Conservation (phyloP, 306 rosid genomes). For the Vicia sativa region DNA sequence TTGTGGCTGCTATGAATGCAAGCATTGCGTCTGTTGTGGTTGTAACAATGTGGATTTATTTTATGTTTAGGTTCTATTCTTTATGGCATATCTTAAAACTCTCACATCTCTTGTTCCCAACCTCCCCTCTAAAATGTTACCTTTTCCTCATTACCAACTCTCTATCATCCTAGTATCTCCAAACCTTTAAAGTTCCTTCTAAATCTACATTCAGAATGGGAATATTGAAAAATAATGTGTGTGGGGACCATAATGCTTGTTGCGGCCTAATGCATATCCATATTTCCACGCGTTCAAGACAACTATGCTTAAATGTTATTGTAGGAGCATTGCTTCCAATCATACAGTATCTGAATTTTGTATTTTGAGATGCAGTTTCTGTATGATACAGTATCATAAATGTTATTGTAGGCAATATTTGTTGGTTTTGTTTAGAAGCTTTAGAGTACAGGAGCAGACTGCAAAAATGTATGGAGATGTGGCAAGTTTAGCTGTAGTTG, state of each 20-base stretch:
- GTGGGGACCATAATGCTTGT: neutral
- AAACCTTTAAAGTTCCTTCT: neutral
- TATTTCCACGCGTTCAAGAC: neutral
- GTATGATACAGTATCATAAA: too few relatives aligned
- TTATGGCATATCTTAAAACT: neutral
- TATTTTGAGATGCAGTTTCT: slow-evolving; percentile 18
- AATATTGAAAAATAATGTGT: neutral
- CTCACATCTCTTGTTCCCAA: neutral
- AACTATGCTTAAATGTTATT: slow-evolving; percentile 18
- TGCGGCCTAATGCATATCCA: neutral
- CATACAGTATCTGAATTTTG: neutral
- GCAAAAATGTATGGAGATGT: neutral
- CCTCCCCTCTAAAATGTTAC: neutral
- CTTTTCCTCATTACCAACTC: neutral
- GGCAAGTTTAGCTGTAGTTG: slow-evolving; percentile 11
- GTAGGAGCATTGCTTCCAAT: neutral
- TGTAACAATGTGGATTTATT: neutral
- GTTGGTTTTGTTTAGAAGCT: slow-evolving; percentile 1
- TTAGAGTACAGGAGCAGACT: neutral
- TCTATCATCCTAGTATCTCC: neutral
- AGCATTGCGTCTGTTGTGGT: neutral
- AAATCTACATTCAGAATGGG: neutral
- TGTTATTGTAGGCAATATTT: too few relatives aligned
- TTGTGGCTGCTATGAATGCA: neutral
- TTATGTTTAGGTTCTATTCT: neutral